phyloP scores from a whole-genome alignment of 2,329 filamentous ascomycete genomes.

The Colletotrichum godetiae region DNA sequence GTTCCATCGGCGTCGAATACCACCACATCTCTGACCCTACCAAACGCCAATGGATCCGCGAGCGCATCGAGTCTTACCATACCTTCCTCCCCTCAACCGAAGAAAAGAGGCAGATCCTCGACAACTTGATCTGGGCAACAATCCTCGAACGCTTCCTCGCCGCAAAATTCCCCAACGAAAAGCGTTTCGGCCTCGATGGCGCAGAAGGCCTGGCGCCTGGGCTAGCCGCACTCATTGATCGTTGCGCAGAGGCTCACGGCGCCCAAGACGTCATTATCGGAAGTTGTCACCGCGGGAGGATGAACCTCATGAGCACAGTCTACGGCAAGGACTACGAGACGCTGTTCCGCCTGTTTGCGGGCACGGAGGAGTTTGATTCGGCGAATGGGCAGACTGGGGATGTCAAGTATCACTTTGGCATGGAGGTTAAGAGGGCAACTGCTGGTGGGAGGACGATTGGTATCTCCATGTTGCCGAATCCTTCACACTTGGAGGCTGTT shows the following conservation, averaged over 20 bases:
- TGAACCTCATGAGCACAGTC: slow-evolving; percentile 97
- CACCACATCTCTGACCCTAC: slow-evolving; percentile 97
- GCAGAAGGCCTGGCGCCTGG: slow-evolving; percentile 96
- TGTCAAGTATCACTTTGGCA: slow-evolving; percentile 98
- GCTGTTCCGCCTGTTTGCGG: slow-evolving; percentile 98
- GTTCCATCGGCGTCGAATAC: slow-evolving; percentile 95
- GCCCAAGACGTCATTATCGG: slow-evolving; percentile 99
- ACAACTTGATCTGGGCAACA: slow-evolving; percentile 97
- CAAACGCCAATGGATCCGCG: slow-evolving; percentile 97
- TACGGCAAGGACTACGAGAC: slow-evolving; percentile 99
- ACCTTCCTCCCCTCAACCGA: slow-evolving; percentile 97
- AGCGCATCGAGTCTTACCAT: slow-evolving; percentile 90
- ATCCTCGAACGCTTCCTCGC: slow-evolving; percentile 96
- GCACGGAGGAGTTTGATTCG: slow-evolving; percentile 85
- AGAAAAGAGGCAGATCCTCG: slow-evolving; percentile 96
- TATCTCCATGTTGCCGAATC: slow-evolving; percentile 96
- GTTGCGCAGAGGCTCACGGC: slow-evolving; percentile 90
- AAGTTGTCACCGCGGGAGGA: slow-evolving; percentile 98
- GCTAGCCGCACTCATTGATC: slow-evolving; percentile 98
- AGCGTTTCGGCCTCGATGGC: slow-evolving; percentile 97
- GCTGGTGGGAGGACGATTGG: slow-evolving; percentile 98
- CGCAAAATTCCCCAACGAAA: slow-evolving; percentile 99
- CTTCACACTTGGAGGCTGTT: slow-evolving; percentile 97
- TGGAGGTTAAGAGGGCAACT: slow-evolving; percentile 99
- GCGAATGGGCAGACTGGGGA: slow-evolving; percentile 86